phyloP scores from a whole-genome alignment of 163 green algal genomes.

The Chlamydomonas reinhardtii region DNA sequence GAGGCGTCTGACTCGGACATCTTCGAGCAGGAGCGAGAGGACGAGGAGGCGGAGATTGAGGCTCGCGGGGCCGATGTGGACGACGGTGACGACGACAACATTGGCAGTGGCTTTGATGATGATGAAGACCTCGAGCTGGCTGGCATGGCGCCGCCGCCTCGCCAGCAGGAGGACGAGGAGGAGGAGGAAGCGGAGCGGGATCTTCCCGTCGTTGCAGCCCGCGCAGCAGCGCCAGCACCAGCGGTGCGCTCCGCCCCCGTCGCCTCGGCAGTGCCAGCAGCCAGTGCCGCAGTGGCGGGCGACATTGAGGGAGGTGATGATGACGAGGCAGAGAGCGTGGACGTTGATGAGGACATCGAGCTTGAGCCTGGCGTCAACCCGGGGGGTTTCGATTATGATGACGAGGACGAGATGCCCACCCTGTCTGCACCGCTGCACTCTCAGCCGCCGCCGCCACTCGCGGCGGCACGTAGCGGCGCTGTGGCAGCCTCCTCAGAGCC shows the following conservation, averaged over 20 bases:
- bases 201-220: too few relatives aligned
- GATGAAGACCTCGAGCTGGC: conserved; percentile 21
- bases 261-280: neutral
- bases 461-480: too few relatives aligned
- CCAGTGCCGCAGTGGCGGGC: neutral
- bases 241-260: neutral
- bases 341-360: conserved; percentile 44
- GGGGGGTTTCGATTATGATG: conserved; percentile 34
- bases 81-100: neutral
- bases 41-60: neutral
- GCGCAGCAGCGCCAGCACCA: neutral
- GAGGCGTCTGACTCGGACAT: neutral
- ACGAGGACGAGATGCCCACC: neutral
- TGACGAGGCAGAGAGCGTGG: neutral
- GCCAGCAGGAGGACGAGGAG: neutral
- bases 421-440: neutral
- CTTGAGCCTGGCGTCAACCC: conserved; percentile 25
- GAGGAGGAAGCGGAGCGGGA: neutral
- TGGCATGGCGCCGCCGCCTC: neutral
- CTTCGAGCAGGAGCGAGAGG: neutral
- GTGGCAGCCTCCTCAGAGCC: too few relatives aligned
- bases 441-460: neutral
- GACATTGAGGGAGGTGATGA: neutral
- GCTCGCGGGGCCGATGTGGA: neutral
- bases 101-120: conserved; percentile 14